Evolutionary conservation across 805 yeast species (phyloP).

Genomic region (Diddensiella transvaalensis): DNA sequence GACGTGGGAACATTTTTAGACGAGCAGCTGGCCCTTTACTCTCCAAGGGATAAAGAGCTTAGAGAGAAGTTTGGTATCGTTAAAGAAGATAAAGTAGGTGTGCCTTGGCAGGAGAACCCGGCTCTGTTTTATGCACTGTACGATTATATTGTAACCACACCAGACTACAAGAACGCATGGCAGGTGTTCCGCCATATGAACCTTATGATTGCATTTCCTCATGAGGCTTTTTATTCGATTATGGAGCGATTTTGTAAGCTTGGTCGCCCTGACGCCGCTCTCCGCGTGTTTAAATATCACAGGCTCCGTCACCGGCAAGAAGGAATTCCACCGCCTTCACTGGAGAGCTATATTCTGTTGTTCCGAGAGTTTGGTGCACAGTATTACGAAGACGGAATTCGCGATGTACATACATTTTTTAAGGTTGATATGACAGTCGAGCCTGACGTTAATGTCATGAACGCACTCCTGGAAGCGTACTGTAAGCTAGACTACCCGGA

Average conservation of each 20-base stretch:
- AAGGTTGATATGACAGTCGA: constrained; percentile 59
- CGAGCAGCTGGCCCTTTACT: constrained; percentile 39
- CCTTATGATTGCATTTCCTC: constrained; percentile 53
- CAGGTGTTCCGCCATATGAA: constrained; percentile 55
- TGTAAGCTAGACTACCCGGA: constrained; percentile 39
- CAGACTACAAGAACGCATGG: constrained; percentile 48
- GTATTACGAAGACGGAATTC: constrained; percentile 61
- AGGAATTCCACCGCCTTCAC: constrained; percentile 48
- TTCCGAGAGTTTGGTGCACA: constrained; percentile 59
- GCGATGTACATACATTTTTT: constrained; percentile 57
- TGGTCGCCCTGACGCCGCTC: constrained; percentile 58
- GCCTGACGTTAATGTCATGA: constrained; percentile 55
- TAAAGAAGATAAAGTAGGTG: constrained; percentile 20
- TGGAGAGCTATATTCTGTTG: constrained; percentile 56
- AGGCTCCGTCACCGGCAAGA: constrained; percentile 52
- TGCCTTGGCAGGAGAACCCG: constrained; percentile 32
- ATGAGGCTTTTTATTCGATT: constrained; percentile 54
- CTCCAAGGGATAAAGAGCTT: constrained; percentile 7
- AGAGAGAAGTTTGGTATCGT: constrained; percentile 3
- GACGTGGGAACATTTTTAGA: constrained; percentile 43
- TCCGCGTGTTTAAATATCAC: constrained; percentile 58
- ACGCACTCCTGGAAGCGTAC: constrained; percentile 62
- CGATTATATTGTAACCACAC: constrained; percentile 41
- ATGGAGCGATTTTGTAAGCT: constrained; percentile 52
- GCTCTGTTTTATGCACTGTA: constrained; percentile 43